Conservation (phyloP, 1,284 basidiomycete species). For the Pisolithus thermaeus region DNA sequence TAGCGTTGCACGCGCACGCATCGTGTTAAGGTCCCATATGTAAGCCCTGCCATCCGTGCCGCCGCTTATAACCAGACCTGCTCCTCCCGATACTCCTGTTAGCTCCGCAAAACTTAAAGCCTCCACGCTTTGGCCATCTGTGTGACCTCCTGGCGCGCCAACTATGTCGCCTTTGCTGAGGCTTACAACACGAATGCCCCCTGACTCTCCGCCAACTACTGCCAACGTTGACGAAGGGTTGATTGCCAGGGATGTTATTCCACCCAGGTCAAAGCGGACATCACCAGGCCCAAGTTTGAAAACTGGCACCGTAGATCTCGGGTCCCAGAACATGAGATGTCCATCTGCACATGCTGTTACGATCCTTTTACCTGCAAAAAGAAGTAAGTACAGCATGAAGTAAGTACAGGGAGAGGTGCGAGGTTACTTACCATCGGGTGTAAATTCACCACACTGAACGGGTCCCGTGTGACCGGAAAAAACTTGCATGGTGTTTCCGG, state of each 20-base stretch:
- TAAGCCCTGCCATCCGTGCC: conserved; percentile 93
- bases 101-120: conserved; percentile 83
- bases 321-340: conserved; percentile 89
- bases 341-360: conserved; percentile 86
- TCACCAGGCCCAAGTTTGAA: conserved; percentile 76
- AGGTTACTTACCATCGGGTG: conserved; percentile 74
- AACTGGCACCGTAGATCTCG: conserved; percentile 68
- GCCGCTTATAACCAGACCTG: conserved; percentile 73
- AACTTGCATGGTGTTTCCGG: conserved; percentile 92
- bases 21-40: conserved; percentile 90
- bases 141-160: conserved; percentile 76
- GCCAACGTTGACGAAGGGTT: conserved; percentile 83
- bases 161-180: conserved; percentile 84
- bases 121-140: conserved; percentile 88
- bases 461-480: conserved; percentile 87
- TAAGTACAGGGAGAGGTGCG: not conserved
- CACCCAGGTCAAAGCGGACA: conserved; percentile 71
- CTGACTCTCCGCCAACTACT: conserved; percentile 82
- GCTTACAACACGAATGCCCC: conserved; percentile 81
- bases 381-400: conserved; percentile 1
- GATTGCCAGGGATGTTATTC: conserved; percentile 83
- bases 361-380: conserved; percentile 69
- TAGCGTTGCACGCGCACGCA: conserved; percentile 74
- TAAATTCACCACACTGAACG: conserved; percentile 87
- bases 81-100: conserved; percentile 45